phyloP scores from a whole-genome alignment of 2,329 filamentous ascomycete genomes.

The Verticillium longisporum region DNA sequence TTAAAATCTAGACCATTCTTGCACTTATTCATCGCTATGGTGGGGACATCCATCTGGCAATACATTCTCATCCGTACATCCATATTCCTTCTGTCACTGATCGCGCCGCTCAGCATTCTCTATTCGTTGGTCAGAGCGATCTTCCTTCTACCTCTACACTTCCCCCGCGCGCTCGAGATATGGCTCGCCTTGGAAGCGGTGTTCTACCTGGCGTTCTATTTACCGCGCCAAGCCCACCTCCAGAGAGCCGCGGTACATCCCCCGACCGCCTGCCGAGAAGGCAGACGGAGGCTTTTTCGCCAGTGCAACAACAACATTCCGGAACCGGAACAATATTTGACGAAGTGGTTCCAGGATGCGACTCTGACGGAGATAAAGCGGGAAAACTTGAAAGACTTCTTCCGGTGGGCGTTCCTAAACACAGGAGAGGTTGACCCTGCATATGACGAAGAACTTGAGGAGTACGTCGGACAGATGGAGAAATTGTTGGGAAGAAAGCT shows the following conservation, averaged over 20 bases:
- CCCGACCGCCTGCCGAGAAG: constrained; percentile 29
- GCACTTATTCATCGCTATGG: not conserved
- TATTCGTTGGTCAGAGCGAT: constrained; percentile 28
- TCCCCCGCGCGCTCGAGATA: constrained; percentile 16
- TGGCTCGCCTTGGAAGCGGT: constrained; percentile 31
- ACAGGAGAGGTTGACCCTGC: constrained; percentile 25
- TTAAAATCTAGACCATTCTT: too few species aligned
- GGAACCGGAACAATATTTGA: constrained; percentile 49
- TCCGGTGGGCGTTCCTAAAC: constrained; percentile 63
- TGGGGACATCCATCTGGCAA: constrained; percentile 3
- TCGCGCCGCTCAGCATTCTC: constrained; percentile 41
- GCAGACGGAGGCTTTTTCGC: constrained; percentile 49
- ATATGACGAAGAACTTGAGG: constrained; percentile 28
- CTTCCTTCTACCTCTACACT: constrained; percentile 15
- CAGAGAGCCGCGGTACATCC: constrained; percentile 31
- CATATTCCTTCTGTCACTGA: constrained; percentile 38
- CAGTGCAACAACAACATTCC: constrained; percentile 48
- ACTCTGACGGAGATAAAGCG: constrained; percentile 48
- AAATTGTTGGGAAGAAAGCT: constrained; percentile 41
- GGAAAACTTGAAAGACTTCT: constrained; percentile 62
- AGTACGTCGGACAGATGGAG: constrained; percentile 45
- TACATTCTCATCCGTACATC: constrained; percentile 34
- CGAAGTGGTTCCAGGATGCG: constrained; percentile 60
- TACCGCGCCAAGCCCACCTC: constrained; percentile 33
- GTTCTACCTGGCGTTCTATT: constrained; percentile 35